These are phyloP conservation scores for Sarocladiaceae sp. DNA, from an alignment of 2,329 filamentous ascomycete species.

Conservation along the genomic window DNA sequence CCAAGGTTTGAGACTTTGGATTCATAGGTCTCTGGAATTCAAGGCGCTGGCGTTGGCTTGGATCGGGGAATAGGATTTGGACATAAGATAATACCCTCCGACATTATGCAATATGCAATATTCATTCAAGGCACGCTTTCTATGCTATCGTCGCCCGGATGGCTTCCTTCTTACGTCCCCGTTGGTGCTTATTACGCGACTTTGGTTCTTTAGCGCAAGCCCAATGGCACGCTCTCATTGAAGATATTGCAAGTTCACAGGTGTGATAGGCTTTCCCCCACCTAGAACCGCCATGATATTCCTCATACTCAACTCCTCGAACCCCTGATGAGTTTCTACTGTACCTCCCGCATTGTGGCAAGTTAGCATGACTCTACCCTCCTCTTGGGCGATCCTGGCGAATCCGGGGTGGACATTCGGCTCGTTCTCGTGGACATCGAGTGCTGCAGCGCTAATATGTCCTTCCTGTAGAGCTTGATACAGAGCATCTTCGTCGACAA, in stretches of 20 bases:
- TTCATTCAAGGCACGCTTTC: background rate
- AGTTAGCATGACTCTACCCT: conserved; percentile 51
- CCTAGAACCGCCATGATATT: conserved; percentile 59
- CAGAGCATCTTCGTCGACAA: conserved; percentile 63
- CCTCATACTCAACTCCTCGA: conserved; percentile 63
- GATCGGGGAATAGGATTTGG: background rate
- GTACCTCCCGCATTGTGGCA: conserved; percentile 66
- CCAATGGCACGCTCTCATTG: background rate
- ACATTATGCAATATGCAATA: background rate
- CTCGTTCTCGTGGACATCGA: conserved; percentile 63
- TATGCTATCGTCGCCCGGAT: background rate
- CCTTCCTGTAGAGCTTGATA: conserved; percentile 53
- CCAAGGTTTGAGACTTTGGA: conserved; percentile 33
- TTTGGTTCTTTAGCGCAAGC: too few species aligned
- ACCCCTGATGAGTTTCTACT: conserved; percentile 61
- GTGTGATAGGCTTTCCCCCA: conserved; percentile 49
- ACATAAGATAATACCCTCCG: background rate
- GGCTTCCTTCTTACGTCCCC: too few species aligned
- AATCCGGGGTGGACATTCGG: conserved; percentile 48
- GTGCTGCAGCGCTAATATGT: conserved; percentile 45
- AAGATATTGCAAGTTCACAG: conserved; percentile 58
- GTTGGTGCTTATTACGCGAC: too few species aligned
- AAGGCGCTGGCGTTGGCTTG: background rate
- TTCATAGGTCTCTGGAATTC: background rate
- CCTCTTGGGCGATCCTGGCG: conserved; percentile 29